phyloP scores from a whole-genome alignment of 768 basidiomycete species.

The Fomitopsis serialis region DNA sequence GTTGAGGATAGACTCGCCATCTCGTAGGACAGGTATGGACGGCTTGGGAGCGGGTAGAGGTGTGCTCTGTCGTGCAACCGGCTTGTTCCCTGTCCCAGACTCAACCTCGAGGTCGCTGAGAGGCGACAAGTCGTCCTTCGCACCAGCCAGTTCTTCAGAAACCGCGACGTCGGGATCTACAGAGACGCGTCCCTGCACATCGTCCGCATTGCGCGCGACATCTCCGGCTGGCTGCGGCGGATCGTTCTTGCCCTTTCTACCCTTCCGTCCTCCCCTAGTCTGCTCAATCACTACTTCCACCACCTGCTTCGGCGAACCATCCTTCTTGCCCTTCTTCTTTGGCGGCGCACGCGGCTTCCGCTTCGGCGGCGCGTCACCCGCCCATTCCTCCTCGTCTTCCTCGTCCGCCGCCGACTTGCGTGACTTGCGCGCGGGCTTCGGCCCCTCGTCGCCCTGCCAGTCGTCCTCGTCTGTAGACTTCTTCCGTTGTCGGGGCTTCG shows the following conservation, averaged over 20 bases:
- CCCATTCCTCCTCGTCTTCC: slow-evolving; percentile 13
- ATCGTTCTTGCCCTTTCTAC: slow-evolving; percentile 8
- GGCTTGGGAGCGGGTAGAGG: neutral
- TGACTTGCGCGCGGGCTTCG: slow-evolving; percentile 3
- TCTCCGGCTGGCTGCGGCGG: slow-evolving; percentile 1
- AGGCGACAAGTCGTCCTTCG: neutral
- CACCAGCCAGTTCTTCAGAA: too few relatives aligned
- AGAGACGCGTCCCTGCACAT: neutral
- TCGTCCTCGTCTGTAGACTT: slow-evolving; percentile 2
- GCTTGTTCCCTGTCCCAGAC: neutral
- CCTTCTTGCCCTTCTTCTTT: slow-evolving; percentile 7
- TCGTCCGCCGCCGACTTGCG: slow-evolving; percentile 9
- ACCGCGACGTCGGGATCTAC: slow-evolving; percentile 2
- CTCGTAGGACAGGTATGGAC: neutral
- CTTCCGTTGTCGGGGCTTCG: slow-evolving; percentile 7
- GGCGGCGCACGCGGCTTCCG: slow-evolving; percentile 8
- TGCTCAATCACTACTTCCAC: slow-evolving; percentile 7
- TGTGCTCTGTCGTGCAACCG: neutral
- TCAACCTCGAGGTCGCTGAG: neutral
- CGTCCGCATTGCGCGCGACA: slow-evolving; percentile 9
- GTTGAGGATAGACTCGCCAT: neutral
- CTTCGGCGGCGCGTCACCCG: slow-evolving; percentile 13
- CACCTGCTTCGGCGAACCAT: slow-evolving; percentile 5
- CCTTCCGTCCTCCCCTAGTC: slow-evolving; percentile 8
- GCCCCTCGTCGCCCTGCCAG: neutral